Percentiles rank a stretch among this genome's conserved stretches.
Conservation (phyloP, 2,329 filamentous ascomycete genomes). For the Diaporthe sp. region DNA sequence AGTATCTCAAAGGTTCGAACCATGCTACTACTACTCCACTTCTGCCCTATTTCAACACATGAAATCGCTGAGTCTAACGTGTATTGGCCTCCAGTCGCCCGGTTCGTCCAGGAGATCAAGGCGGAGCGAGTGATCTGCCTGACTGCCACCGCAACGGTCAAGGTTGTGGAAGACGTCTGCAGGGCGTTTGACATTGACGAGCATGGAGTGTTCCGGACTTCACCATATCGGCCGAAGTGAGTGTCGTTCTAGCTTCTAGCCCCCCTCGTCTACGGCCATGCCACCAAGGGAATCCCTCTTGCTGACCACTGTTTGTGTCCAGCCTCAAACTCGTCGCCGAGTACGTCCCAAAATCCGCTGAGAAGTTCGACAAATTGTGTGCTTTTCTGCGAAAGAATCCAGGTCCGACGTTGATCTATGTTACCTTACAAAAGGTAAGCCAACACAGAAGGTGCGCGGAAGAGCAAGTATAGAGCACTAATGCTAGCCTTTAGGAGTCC, state of each 20-base stretch:
- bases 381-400: constrained; percentile 64
- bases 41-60: constrained; percentile 27
- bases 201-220: constrained; percentile 68
- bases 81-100: constrained; percentile 57
- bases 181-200: constrained; percentile 64
- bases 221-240: constrained; percentile 70
- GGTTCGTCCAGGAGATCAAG: constrained; percentile 68
- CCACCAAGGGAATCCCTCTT: neutral
- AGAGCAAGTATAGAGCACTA: too few relatives aligned
- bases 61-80: neutral
- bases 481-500: constrained; percentile 53
- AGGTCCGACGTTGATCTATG: constrained; percentile 73
- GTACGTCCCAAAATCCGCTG: constrained; percentile 56
- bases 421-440: constrained; percentile 65
- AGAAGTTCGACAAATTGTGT: constrained; percentile 61
- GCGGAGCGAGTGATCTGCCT: constrained; percentile 72
- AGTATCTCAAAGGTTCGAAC: constrained; percentile 62
- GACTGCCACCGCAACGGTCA: constrained; percentile 71
- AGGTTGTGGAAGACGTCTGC: constrained; percentile 69
- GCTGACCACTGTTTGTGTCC: neutral
- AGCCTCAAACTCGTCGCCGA: constrained; percentile 67
- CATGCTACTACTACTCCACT: constrained; percentile 42
- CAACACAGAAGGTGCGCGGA: rapidly evolving
- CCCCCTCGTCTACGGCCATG: neutral
- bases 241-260: neutral